Base-by-base conservation (phyloP, 2,329 filamentous ascomycete genomes). In the Rhynchosporium secalis region DNA sequence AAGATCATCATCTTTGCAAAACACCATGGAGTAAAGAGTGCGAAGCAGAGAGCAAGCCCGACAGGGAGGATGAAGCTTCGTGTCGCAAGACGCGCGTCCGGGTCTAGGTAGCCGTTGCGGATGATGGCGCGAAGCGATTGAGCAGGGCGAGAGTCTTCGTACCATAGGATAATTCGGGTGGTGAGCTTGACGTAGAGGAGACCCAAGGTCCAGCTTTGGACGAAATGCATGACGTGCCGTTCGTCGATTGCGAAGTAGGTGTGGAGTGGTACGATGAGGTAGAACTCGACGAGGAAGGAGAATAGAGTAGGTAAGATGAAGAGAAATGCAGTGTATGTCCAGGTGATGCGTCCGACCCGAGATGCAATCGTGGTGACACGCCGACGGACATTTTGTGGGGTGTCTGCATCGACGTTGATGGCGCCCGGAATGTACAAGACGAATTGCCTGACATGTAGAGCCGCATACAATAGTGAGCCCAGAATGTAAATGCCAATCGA, bases 191-290 rank as follows among this genome's bases (percentile, higher is more conserved):
- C 83, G 75, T 96, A 97, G 3, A 99, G 82, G 28, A 99, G 83
- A 4, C 95, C 95, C 1, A 99, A 80, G 0, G 93, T 96, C 92
- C 94, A 99, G 62, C 93, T 88, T 73, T 98, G 94, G 47, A 98
- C 88, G 65, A 98, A 82, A 65, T 96, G 89, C 47, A 98, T 85
- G 7, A 88, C 90, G 72, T 96, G 91, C 15, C 76, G 75, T 57
- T 78, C 80, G 51, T 69, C 69, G 29, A 60, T 62, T 43, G 58
- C 73, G 71, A 66, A 73, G 69, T 66, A 72, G 41, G 61, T 74
- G 31, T 70, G 72, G 9, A 96, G 78, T 0, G 95, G 95, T 56
- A 98, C 84, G 66, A 96, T 83, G 62, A 96, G 77, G 76, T 98
- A 99, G 46, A 97, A 83, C 75, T 99, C 94, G 65, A 96, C 84